Conservation (phyloP, 2,329 filamentous ascomycete species). For the Thermochaetoides dissita region DNA sequence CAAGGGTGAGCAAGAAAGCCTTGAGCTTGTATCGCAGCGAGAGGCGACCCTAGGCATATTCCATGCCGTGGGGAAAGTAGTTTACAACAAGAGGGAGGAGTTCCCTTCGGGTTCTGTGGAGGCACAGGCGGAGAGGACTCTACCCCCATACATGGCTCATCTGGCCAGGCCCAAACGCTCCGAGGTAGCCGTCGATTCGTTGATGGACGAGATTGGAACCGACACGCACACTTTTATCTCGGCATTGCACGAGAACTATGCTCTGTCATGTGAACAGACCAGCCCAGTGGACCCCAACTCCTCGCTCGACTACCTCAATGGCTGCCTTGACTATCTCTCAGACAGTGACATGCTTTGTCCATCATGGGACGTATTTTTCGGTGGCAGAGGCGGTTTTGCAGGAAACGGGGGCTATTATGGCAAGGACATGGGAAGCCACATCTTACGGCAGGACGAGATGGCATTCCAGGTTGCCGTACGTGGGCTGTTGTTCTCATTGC, state of each 20-base stretch:
- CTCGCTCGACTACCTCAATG: slow-evolving; percentile 64
- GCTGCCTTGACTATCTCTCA: slow-evolving; percentile 76
- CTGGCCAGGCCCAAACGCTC: slow-evolving; percentile 46
- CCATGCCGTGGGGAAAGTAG: slow-evolving; percentile 86
- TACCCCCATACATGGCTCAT: slow-evolving; percentile 46
- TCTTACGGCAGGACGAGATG: slow-evolving; percentile 83
- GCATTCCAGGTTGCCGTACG: slow-evolving; percentile 82
- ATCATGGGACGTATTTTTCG: slow-evolving; percentile 55
- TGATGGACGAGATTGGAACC: slow-evolving; percentile 89
- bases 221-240: slow-evolving; percentile 83
- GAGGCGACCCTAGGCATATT: slow-evolving; percentile 90
- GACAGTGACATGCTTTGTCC: slow-evolving; percentile 75
- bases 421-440: slow-evolving; percentile 51
- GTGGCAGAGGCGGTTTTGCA: slow-evolving; percentile 36
- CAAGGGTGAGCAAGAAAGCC: slow-evolving; percentile 60
- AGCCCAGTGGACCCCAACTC: slow-evolving; percentile 36
- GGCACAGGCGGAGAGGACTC: slow-evolving; percentile 32
- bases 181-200: slow-evolving; percentile 53
- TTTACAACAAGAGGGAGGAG: slow-evolving; percentile 84
- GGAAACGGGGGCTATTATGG: slow-evolving; percentile 33
- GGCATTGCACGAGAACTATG: slow-evolving; percentile 86
- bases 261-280: slow-evolving; percentile 59
- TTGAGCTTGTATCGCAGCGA: slow-evolving; percentile 70
- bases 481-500: slow-evolving; percentile 72
- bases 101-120: slow-evolving; percentile 24